Evolutionary conservation across 2,329 filamentous ascomycete species (phyloP).

Genomic region (Talaromyces rugulosus): DNA sequence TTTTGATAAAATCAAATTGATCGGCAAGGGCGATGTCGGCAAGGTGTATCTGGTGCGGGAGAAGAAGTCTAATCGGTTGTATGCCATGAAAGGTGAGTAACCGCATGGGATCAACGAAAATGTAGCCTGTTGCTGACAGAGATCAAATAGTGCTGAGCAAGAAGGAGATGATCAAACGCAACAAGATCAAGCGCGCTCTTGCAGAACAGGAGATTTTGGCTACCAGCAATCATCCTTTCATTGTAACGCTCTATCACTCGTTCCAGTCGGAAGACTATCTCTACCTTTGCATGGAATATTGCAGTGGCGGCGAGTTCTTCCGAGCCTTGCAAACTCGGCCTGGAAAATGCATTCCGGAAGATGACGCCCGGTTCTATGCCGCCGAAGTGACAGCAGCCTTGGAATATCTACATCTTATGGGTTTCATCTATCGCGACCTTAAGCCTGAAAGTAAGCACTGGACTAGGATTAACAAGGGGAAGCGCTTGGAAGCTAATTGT

Average conservation of each 20-base stretch:
- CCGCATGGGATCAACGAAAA: background rate
- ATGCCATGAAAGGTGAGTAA: slow-evolving; percentile 91
- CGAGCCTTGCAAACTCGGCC: slow-evolving; percentile 91
- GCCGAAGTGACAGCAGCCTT: slow-evolving; percentile 94
- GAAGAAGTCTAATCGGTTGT: slow-evolving; percentile 92
- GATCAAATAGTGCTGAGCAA: slow-evolving; percentile 79
- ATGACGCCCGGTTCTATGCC: slow-evolving; percentile 94
- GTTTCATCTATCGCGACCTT: slow-evolving; percentile 96
- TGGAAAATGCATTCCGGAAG: slow-evolving; percentile 94
- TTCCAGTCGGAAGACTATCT: slow-evolving; percentile 99
- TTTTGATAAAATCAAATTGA: slow-evolving; percentile 99
- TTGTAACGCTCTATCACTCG: slow-evolving; percentile 96
- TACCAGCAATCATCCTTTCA: slow-evolving; percentile 98
- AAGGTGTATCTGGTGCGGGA: slow-evolving; percentile 97
- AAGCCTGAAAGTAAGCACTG: slow-evolving; percentile 84
- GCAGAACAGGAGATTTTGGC: slow-evolving; percentile 97
- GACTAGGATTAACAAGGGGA: background rate
- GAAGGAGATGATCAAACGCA: slow-evolving; percentile 99
- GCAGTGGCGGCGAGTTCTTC: slow-evolving; percentile 98
- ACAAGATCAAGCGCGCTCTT: slow-evolving; percentile 98
- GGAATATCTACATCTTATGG: slow-evolving; percentile 97
- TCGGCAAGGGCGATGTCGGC: slow-evolving; percentile 96
- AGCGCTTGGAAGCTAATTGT: background rate
- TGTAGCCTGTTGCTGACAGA: slow-evolving; percentile 35
- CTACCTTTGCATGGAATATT: slow-evolving; percentile 99